A percentile compares a stretch with the other conserved stretches of the same genome.
Conservation (phyloP, 345 rosid genomes). For the Salix dunnii region DNA sequence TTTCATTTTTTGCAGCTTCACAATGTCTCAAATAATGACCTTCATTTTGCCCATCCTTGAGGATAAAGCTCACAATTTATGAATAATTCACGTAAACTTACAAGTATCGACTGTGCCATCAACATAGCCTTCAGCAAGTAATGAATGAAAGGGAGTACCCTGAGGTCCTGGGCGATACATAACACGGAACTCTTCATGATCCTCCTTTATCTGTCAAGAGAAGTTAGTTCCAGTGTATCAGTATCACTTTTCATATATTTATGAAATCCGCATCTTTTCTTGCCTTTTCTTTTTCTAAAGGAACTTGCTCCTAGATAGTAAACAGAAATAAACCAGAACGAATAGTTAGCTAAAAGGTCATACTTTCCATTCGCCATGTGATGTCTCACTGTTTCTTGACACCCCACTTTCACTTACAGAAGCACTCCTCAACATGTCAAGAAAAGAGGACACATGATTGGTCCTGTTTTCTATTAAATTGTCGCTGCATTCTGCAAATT, state of each 20-base stretch:
- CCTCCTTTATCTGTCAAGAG: slow-evolving; percentile 63
- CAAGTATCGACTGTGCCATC: slow-evolving; percentile 84
- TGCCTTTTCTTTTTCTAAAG: background rate
- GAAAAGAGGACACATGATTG: slow-evolving; percentile 52
- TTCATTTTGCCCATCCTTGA: background rate
- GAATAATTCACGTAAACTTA: slow-evolving; percentile 34
- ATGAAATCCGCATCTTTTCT: background rate
- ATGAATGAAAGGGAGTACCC: slow-evolving; percentile 73
- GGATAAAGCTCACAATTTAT: slow-evolving; percentile 8
- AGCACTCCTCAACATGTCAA: slow-evolving; percentile 85
- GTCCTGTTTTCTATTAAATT: slow-evolving; percentile 54
- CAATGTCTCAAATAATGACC: background rate
- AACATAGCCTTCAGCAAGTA: slow-evolving; percentile 91
- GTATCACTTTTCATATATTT: too few species aligned
- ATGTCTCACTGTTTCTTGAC: slow-evolving; percentile 34
- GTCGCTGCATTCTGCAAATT: slow-evolving; percentile 48
- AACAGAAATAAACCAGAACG: background rate
- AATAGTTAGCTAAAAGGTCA: slow-evolving; percentile 13
- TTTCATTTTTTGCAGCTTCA: background rate
- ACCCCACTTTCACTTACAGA: slow-evolving; percentile 41
- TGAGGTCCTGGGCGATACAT: slow-evolving; percentile 91
- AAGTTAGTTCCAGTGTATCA: slow-evolving; percentile 7
- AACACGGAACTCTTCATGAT: slow-evolving; percentile 73
- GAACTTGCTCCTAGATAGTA: background rate
- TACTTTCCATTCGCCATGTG: slow-evolving; percentile 85